Base-by-base conservation (phyloP, 148 eudicot genomes). In the Agrostemma githago region DNA sequence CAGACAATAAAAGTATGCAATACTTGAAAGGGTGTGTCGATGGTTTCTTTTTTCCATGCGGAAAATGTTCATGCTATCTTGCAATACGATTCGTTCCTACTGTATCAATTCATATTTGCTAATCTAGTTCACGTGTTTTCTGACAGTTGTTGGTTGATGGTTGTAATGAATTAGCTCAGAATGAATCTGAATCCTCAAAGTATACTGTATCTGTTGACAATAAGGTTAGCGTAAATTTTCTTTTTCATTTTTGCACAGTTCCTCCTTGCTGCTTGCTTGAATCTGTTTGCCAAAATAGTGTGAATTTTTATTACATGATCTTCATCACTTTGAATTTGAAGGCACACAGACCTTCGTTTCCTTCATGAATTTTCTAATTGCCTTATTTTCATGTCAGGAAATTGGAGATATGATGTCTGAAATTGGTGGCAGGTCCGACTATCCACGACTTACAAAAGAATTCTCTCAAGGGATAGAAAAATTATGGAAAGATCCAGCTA, bases 1-100 rank as follows among this genome's bases (percentile, higher is more conserved):
- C 97, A 95, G 87, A 87, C 92, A 75, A 95, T 95, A 84, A 90
- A 95, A 90, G 98, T 95, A 92, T 73, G 98, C 87, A 77, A 79
- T 84, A 85, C 75, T 84, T 86, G 88, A 84, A 83, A 88, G 88
- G 90, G 85, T 91, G 86, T 89, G 94, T 88, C 80, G 80, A 85
- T 83, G 85, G 78, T 88, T 82, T 80, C 83, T 79, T 76, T 80
- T 69, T 75, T 75, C 77, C 72, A 63, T 44, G 68, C 42, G 48
- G 39, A 76, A 70, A 66, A 68, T 41, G 75, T 53, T 53, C 68
- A 56, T 68, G 51, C 72, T 72, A 70, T 73, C 78, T 68, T 58
- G 61, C 41, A 17, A 14, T 72, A 65, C 5, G 46, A 10, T 73
- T 10, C 66, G 6, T 41, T 59, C 2, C 6, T 41, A 43, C 48